A percentile compares a stretch with the other conserved stretches of the same genome.
Conservation (phyloP, 2,329 filamentous ascomycete genomes). For the Paraphoma sp. region DNA sequence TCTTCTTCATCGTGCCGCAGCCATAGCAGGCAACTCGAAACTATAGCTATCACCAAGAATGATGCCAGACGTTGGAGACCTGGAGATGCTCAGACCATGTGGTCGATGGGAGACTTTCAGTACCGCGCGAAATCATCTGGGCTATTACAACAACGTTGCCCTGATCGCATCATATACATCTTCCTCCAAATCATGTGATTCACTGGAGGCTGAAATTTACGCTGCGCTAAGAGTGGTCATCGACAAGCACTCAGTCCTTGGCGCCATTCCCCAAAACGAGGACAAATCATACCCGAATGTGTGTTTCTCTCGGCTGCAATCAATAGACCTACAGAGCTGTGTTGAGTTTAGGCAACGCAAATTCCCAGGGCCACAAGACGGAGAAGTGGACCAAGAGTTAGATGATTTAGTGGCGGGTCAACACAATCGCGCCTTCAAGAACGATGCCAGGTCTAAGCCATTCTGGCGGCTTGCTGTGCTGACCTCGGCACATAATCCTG, state of each 20-base stretch:
- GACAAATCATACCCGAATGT: conserved; percentile 45
- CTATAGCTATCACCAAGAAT: background rate
- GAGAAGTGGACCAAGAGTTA: conserved; percentile 48
- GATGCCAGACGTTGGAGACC: conserved; percentile 4
- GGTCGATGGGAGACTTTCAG: conserved; percentile 54
- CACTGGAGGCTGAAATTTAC: conserved; percentile 44
- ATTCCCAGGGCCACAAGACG: conserved; percentile 12
- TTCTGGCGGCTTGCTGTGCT: conserved; percentile 55
- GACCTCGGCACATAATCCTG: background rate
- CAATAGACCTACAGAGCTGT: conserved; percentile 49
- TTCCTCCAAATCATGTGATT: background rate
- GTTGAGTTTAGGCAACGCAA: conserved; percentile 43
- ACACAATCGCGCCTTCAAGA: conserved; percentile 50
- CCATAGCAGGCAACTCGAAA: background rate
- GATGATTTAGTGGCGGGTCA: conserved; percentile 50
- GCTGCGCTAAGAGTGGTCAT: conserved; percentile 47
- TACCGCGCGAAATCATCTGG: conserved; percentile 51
- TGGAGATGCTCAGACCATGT: conserved; percentile 26
- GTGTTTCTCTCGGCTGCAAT: conserved; percentile 54
- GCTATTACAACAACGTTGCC: conserved; percentile 54
- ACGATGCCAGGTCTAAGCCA: conserved; percentile 35
- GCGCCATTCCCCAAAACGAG: conserved; percentile 51
- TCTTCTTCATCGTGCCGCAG: background rate
- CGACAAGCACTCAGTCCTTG: conserved; percentile 51
- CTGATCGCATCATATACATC: conserved; percentile 43